Percentiles rank a stretch among this genome's conserved stretches.
These are phyloP conservation scores for Trypanosoma brucei DNA, from an alignment of 208 protist genomes.

Conservation along the genomic window DNA sequence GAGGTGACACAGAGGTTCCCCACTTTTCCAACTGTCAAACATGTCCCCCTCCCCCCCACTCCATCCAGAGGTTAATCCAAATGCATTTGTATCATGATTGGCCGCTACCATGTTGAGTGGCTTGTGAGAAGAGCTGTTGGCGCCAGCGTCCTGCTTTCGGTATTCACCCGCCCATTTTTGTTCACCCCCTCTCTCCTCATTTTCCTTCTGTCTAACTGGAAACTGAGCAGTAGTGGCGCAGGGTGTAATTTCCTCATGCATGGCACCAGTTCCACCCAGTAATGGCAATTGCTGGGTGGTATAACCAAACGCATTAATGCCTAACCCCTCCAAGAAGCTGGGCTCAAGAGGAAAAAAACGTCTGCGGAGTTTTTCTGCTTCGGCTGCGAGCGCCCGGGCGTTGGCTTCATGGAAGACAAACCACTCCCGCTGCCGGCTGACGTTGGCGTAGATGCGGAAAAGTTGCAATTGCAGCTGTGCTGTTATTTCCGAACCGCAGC, in stretches of 20 bases:
- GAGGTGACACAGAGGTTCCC: not conserved
- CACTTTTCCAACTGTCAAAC: not conserved
- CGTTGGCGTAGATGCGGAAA: slow-evolving; percentile 20
- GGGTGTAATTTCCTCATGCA: too few species aligned
- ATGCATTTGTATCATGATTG: not conserved
- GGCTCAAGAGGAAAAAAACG: slow-evolving; percentile 15
- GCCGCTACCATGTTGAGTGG: too few species aligned
- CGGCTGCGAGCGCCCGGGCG: slow-evolving; percentile 2
- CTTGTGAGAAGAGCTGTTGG: too few species aligned
- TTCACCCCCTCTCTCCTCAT: too few species aligned
- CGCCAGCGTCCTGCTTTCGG: too few species aligned
- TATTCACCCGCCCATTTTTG: too few species aligned
- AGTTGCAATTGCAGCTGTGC: slow-evolving; percentile 13
- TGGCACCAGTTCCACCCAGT: too few species aligned
- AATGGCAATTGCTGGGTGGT: not conserved
- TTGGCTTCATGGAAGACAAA: slow-evolving; percentile 17
- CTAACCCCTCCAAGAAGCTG: not conserved
- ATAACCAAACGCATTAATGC: not conserved
- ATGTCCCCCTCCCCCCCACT: not conserved
- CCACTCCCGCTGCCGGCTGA: slow-evolving; percentile 21
- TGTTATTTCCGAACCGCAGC: not conserved
- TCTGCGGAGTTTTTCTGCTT: slow-evolving; percentile 11
- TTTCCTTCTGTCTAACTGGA: too few species aligned
- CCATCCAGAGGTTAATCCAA: not conserved
- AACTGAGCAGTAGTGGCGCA: too few species aligned